Evolutionary conservation across 208 protist species (phyloP).

Genomic region (Acanthamoeba royreba): DNA sequence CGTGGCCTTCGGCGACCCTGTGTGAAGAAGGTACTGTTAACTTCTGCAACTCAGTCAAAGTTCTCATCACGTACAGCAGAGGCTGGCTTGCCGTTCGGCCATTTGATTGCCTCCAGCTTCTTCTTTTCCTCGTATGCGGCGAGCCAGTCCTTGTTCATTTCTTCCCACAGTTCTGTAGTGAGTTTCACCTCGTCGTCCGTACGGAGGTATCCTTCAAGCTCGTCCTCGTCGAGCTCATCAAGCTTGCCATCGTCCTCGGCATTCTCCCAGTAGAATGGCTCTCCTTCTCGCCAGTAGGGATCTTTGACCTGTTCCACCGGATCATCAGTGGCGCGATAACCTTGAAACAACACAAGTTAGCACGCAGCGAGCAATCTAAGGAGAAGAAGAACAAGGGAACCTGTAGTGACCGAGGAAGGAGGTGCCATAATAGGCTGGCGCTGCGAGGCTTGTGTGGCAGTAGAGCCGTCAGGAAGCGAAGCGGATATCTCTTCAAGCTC

Average conservation of each 20-base stretch:
- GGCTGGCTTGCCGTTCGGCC: slow-evolving; percentile 15
- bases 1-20: background rate
- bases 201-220: slow-evolving; percentile 13
- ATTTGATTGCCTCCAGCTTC: slow-evolving; percentile 30
- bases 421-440: background rate
- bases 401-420: background rate
- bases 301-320: slow-evolving; percentile 18
- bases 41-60: background rate
- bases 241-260: background rate
- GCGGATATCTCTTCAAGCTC: background rate
- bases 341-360: background rate
- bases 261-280: slow-evolving; percentile 42
- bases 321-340: background rate
- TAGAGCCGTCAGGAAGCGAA: background rate
- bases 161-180: slow-evolving; percentile 49
- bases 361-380: background rate
- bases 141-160: slow-evolving; percentile 53
- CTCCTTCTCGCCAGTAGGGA: background rate
- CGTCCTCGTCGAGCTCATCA: background rate
- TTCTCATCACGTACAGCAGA: background rate
- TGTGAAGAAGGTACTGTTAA: background rate
- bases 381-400: background rate
- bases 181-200: slow-evolving; percentile 37
- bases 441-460: background rate
- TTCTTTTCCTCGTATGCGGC: slow-evolving; percentile 16